Conservation (phyloP, 2,329 filamentous ascomycete species). For the Trichoderma atrobrunneum region DNA sequence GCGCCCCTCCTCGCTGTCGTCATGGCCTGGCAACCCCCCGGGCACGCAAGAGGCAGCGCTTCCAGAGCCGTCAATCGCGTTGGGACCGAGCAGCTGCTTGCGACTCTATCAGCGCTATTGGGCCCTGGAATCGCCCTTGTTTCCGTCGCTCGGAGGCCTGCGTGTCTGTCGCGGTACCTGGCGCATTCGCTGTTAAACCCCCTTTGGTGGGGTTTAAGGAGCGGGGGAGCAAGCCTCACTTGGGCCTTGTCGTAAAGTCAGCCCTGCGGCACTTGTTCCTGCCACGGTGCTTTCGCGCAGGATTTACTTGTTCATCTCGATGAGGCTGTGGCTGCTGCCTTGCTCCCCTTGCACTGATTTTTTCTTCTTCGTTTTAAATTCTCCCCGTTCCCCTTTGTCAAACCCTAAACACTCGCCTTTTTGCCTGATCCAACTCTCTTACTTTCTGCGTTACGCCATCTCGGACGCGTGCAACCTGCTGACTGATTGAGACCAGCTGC, state of each 20-base stretch:
- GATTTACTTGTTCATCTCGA: background rate
- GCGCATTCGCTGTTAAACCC: conserved; percentile 18
- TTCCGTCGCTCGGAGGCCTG: conserved; percentile 7
- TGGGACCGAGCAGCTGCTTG: conserved; percentile 2
- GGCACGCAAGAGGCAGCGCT: background rate
- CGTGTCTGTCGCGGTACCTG: conserved; percentile 11
- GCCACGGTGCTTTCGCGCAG: conserved; percentile 10
- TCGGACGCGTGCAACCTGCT: conserved; percentile 13
- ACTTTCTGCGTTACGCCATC: conserved; percentile 2
- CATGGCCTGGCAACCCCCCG: conserved; percentile 34
- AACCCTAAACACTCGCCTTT: background rate
- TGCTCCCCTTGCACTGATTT: background rate
- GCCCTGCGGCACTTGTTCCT: conserved; percentile 19
- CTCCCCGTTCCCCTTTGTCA: background rate
- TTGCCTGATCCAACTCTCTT: background rate
- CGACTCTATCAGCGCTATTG: background rate
- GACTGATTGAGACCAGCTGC: conserved; percentile 12
- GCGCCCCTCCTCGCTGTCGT: conserved; percentile 40
- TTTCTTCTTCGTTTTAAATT: background rate
- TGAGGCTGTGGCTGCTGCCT: conserved; percentile 17
- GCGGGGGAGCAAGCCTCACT: conserved; percentile 20
- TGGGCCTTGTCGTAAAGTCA: conserved; percentile 13
- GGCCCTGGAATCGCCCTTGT: background rate
- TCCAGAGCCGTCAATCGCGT: conserved; percentile 9
- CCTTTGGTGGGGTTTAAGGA: conserved; percentile 18